phyloP scores from a whole-genome alignment of 1,139 yeast species.

The Taphrina deformans region DNA sequence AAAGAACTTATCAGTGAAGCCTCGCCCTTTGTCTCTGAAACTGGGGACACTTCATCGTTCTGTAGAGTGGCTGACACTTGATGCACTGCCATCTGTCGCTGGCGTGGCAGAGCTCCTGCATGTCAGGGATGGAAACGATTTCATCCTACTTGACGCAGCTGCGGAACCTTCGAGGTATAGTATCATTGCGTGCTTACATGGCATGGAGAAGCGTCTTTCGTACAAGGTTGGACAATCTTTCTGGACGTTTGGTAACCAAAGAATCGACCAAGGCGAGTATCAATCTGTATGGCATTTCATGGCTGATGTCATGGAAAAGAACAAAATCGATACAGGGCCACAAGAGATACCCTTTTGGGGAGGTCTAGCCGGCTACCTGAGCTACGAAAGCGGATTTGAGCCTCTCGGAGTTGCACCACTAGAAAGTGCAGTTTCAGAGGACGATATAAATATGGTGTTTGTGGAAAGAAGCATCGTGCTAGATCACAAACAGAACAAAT shows the following conservation, averaged over 20 bases:
- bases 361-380: slow-evolving; percentile 79
- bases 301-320: slow-evolving; percentile 52
- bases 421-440: not conserved
- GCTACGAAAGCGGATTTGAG: slow-evolving; percentile 60
- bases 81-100: not conserved
- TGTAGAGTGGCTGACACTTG: slow-evolving; percentile 1
- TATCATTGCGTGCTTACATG: not conserved
- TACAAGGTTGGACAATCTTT: slow-evolving; percentile 35
- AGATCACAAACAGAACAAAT: slow-evolving; percentile 53
- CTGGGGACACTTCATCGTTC: not conserved
- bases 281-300: slow-evolving; percentile 53
- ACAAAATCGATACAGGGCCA: slow-evolving; percentile 38
- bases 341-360: slow-evolving; percentile 72
- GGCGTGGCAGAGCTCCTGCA: slow-evolving; percentile 11
- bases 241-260: slow-evolving; percentile 33
- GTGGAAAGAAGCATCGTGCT: slow-evolving; percentile 65
- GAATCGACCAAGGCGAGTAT: no score
- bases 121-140: slow-evolving; percentile 39
- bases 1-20: not conserved
- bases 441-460: slow-evolving; percentile 69
- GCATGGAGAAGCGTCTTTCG: not conserved
- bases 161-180: slow-evolving; percentile 68
- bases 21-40: not conserved
- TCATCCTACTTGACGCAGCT: slow-evolving; percentile 70
- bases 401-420: slow-evolving; percentile 26